Percentiles rank a stretch among this genome's conserved stretches.
Conservation (phyloP, 305 asterid genomes). For the Plantago coronopus region DNA sequence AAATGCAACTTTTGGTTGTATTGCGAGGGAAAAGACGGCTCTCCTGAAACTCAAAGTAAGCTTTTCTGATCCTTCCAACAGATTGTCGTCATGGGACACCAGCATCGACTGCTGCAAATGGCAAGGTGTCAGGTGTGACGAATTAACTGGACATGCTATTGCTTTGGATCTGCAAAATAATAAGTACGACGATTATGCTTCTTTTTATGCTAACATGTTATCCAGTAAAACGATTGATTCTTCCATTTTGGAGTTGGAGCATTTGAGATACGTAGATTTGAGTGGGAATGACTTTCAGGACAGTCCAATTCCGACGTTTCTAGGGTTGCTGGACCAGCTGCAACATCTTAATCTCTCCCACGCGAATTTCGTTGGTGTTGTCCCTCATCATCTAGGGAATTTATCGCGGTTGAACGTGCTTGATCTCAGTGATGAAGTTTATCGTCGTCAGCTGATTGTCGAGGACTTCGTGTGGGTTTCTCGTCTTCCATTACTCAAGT, state of each 20-base stretch:
- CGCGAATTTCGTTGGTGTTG: neutral
- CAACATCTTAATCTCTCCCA: slow-evolving; percentile 2
- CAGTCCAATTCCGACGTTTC: no score
- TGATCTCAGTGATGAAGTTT: neutral
- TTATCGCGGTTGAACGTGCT: slow-evolving; percentile 9
- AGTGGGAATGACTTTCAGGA: no score
- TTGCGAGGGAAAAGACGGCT: neutral
- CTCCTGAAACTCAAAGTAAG: slow-evolving; percentile 8
- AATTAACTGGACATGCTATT: neutral
- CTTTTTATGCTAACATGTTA: neutral
- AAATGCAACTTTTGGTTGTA: neutral
- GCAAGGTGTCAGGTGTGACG: slow-evolving; percentile 14
- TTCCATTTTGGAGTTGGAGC: slow-evolving; percentile 6
- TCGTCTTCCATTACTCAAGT: slow-evolving; percentile 4
- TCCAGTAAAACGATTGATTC: slow-evolving; percentile 7
- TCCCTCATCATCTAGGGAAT: slow-evolving; percentile 16
- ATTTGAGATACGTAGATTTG: no score
- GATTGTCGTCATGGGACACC: slow-evolving; percentile 5
- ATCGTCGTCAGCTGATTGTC: neutral
- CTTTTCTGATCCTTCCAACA: neutral
- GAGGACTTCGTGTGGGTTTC: slow-evolving; percentile 10
- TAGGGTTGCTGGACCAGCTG: neutral
- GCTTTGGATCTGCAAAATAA: neutral
- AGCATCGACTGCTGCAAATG: slow-evolving; percentile 6
- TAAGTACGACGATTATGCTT: no score